Conservation (phyloP, 306 rosid species). For the Inga laurina region DNA sequence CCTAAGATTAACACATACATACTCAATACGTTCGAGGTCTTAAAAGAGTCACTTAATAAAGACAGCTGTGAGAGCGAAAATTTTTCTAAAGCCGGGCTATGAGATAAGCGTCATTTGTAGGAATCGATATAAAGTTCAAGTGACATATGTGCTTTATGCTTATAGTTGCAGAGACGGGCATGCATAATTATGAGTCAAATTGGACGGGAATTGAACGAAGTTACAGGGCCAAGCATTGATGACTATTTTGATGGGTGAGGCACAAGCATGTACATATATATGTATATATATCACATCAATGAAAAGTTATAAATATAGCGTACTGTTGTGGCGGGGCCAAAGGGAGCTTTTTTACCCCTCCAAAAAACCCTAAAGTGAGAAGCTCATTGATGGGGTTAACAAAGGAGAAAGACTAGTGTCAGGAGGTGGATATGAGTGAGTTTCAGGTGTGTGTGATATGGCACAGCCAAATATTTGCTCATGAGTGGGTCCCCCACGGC, state of each 20-base stretch:
- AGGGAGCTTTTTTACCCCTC: conserved; percentile 19
- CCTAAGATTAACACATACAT: not conserved
- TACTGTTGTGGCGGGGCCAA: conserved; percentile 40
- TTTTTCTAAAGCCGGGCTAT: not conserved
- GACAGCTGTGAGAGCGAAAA: not conserved
- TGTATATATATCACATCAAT: conserved; percentile 51
- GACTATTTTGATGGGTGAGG: conserved; percentile 33
- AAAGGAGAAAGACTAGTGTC: conserved; percentile 24
- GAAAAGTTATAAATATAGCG: conserved; percentile 48
- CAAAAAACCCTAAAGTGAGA: conserved; percentile 39
- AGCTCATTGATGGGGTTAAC: conserved; percentile 46
- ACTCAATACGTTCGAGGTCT: not conserved
- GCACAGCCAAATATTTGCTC: not conserved
- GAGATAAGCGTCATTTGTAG: not conserved
- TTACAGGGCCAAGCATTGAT: conserved; percentile 23
- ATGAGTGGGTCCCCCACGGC: conserved; percentile 42
- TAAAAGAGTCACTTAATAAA: not conserved
- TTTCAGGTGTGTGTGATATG: conserved; percentile 6
- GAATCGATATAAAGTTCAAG: not conserved
- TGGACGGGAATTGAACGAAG: not conserved
- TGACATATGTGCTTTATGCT: not conserved
- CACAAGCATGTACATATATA: not conserved
- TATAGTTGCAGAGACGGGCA: too few species aligned
- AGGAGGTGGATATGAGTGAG: conserved; percentile 41
- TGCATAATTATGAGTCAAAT: too few species aligned